A percentile compares a stretch with the other conserved stretches of the same genome.
Conservation (phyloP, 78 protist species). For the Isochrysis galbana region DNA sequence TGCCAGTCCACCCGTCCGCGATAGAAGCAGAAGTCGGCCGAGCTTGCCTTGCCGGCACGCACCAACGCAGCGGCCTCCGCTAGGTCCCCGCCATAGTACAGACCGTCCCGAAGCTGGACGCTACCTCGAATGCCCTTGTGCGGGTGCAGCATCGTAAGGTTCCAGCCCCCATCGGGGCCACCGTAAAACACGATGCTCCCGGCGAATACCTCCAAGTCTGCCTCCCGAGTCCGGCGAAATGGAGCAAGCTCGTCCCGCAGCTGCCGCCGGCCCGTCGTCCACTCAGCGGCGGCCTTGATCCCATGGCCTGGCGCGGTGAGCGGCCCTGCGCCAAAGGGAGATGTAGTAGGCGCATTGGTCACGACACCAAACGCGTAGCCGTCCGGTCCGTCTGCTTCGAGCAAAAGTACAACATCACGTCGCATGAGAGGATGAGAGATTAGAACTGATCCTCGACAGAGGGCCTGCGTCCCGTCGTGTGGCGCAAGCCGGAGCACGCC, state of each 20-base stretch:
- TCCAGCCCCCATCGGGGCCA: neutral
- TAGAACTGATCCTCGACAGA: neutral
- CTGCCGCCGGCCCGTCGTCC: conserved; percentile 14
- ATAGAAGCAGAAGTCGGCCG: neutral
- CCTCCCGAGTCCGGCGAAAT: neutral
- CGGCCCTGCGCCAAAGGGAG: neutral
- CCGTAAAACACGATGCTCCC: neutral
- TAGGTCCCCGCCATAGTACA: neutral
- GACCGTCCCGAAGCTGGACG: neutral
- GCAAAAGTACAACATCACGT: neutral
- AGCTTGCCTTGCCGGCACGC: neutral
- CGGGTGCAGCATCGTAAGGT: neutral
- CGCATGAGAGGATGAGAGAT: neutral
- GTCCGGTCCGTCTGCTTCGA: neutral
- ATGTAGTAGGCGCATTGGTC: neutral
- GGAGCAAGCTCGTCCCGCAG: neutral
- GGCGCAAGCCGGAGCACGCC: neutral
- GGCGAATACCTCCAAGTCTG: neutral
- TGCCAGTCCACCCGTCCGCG: neutral
- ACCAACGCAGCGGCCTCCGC: neutral
- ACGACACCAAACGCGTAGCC: neutral
- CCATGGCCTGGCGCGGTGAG: neutral
- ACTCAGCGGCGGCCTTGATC: neutral
- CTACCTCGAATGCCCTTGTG: neutral
- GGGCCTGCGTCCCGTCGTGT: neutral